A percentile compares a stretch with the other conserved stretches of the same genome.
phyloP scores from a whole-genome alignment of 768 basidiomycete genomes.

The Myochromella boudieri region DNA sequence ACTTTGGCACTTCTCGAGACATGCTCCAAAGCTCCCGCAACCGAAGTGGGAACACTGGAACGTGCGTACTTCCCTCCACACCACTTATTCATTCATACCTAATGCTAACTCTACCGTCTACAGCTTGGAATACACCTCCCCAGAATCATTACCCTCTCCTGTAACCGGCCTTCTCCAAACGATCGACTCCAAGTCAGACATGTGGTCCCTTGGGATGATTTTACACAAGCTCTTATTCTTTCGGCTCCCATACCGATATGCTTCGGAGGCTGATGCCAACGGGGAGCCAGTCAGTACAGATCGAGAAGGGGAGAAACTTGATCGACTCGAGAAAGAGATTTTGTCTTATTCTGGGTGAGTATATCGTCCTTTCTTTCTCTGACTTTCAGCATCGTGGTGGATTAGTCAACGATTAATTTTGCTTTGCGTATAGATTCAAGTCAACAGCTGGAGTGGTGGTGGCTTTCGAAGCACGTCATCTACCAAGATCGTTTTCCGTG shows the following conservation, averaged over 20 bases:
- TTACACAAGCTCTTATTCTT: conserved; percentile 93
- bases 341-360: conserved; percentile 69
- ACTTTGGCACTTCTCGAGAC: conserved; percentile 93
- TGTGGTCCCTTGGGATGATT: conserved; percentile 98
- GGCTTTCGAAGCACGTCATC: conserved; percentile 66
- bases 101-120: neutral
- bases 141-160: conserved; percentile 78
- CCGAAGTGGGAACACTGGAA: conserved; percentile 93
- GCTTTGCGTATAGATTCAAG: conserved; percentile 38
- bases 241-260: conserved; percentile 79
- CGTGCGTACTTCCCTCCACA: conserved; percentile 48
- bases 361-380: neutral
- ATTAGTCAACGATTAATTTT: neutral
- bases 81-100: neutral
- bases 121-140: conserved; percentile 85
- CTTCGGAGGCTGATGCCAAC: conserved; percentile 56
- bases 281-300: conserved; percentile 35
- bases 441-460: conserved; percentile 49
- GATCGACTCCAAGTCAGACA: conserved; percentile 87
- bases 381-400: too few species aligned
- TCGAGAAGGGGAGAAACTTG: conserved; percentile 64
- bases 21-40: conserved; percentile 70
- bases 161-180: conserved; percentile 64
- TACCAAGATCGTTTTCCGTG: conserved; percentile 70
- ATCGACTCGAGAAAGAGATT: conserved; percentile 72